Evolutionary conservation across 2,329 filamentous ascomycete genomes (phyloP).

Genomic region (Clonostachys rosea): DNA sequence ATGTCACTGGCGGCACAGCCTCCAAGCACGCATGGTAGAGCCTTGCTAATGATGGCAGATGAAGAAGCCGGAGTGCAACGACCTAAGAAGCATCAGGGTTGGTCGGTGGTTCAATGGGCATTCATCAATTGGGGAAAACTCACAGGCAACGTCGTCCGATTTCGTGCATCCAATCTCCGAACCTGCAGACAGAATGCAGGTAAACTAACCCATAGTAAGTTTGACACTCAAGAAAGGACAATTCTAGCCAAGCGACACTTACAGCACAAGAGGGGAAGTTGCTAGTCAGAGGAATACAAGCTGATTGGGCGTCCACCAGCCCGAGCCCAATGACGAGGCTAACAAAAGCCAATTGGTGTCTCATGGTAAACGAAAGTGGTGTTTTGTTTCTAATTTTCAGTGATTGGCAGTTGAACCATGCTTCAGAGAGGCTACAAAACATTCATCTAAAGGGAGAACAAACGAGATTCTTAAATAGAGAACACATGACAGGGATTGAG

Average conservation of each 20-base stretch:
- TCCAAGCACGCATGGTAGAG: constrained; percentile 10
- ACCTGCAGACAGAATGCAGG: constrained; percentile 12
- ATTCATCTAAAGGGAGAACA: too few relatives aligned
- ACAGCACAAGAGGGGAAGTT: constrained; percentile 14
- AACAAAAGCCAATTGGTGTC: neutral
- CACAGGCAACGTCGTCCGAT: constrained; percentile 12
- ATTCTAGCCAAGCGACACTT: constrained; percentile 1
- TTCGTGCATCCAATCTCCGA: constrained; percentile 13
- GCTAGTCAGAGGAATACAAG: constrained; percentile 10
- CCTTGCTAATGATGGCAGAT: constrained; percentile 8
- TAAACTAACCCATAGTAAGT: constrained; percentile 4
- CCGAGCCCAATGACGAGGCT: constrained; percentile 11
- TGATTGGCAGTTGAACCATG: too few relatives aligned
- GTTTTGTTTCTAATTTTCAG: too few relatives aligned
- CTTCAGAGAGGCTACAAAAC: too few relatives aligned
- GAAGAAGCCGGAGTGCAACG: constrained; percentile 11
- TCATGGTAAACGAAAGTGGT: neutral
- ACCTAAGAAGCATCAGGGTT: constrained; percentile 3
- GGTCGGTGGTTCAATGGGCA: neutral
- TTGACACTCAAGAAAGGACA: neutral
- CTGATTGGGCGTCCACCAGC: constrained; percentile 8
- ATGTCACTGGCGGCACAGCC: constrained; percentile 7
- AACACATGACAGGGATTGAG: too few relatives aligned
- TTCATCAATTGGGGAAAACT: constrained; percentile 1
- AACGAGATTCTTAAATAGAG: too few relatives aligned